Evolutionary conservation across 2,329 filamentous ascomycete genomes (phyloP).

Genomic region (Aspergillus pseudoglaucus): DNA sequence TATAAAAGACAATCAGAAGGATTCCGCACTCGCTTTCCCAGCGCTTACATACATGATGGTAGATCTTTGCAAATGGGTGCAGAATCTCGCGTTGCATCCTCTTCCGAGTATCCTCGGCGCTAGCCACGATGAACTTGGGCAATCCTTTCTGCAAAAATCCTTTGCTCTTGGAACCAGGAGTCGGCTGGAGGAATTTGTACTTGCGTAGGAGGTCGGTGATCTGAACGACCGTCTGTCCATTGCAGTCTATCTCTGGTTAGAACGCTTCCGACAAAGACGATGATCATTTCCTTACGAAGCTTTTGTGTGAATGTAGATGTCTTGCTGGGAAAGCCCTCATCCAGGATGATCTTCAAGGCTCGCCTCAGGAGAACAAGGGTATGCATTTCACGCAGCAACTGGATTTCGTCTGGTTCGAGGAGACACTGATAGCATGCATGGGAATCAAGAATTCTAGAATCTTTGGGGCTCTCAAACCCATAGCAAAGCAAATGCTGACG

Average conservation of each 20-base stretch:
- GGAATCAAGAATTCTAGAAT: conserved; percentile 33
- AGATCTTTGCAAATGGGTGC: conserved; percentile 26
- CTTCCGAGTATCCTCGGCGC: conserved; percentile 11
- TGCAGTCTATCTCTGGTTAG: conserved; percentile 23
- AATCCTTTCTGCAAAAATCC: conserved; percentile 24
- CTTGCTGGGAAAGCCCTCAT: conserved; percentile 23
- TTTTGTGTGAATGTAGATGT: conserved; percentile 21
- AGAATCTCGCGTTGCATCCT: conserved; percentile 23
- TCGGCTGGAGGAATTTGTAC: conserved; percentile 19
- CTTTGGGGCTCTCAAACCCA: conserved; percentile 33
- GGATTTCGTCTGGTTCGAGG: conserved; percentile 22
- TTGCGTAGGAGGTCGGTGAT: conserved; percentile 24
- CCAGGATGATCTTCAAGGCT: conserved; percentile 21
- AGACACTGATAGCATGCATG: conserved; percentile 45
- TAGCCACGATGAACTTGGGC: conserved; percentile 21
- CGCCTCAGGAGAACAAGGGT: conserved; percentile 22
- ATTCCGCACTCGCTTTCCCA: background rate
- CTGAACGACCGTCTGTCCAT: conserved; percentile 21
- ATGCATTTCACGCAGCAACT: conserved; percentile 20
- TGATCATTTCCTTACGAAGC: conserved; percentile 21
- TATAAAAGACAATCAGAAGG: background rate
- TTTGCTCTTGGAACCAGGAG: conserved; percentile 24
- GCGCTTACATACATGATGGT: conserved; percentile 21
- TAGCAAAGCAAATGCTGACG: conserved; percentile 45
- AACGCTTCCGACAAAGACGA: background rate